These are phyloP conservation scores for Chrysoporthe austroafricana DNA, from an alignment of 2,329 filamentous ascomycete genomes.

Conservation along the genomic window DNA sequence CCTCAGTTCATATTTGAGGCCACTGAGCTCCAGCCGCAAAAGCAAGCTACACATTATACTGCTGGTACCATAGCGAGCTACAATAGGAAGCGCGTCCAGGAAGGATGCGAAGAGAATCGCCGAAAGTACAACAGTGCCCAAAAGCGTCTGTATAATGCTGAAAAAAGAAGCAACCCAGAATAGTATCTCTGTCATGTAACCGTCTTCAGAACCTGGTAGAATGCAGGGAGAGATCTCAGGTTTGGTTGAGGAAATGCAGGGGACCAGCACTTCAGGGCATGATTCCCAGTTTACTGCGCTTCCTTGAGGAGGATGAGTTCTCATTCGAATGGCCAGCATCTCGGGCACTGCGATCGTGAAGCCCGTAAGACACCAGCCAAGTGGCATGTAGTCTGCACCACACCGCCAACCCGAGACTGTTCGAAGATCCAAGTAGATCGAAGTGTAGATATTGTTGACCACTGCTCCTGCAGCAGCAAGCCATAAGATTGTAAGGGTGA, in stretches of 20 bases:
- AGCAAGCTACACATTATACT: background rate
- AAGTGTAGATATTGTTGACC: slow-evolving; percentile 12
- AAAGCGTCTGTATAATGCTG: slow-evolving; percentile 8
- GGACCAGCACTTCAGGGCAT: background rate
- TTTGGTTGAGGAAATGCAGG: no score
- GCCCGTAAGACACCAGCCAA: slow-evolving; percentile 9
- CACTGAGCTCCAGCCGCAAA: slow-evolving; percentile 7
- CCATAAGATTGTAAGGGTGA: background rate
- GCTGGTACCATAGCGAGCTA: background rate
- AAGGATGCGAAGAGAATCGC: slow-evolving; percentile 13
- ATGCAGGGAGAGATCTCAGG: background rate
- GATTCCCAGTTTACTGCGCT: background rate
- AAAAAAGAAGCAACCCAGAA: slow-evolving; percentile 8
- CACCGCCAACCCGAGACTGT: slow-evolving; percentile 16
- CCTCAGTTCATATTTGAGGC: slow-evolving; percentile 2
- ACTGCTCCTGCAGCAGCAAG: background rate
- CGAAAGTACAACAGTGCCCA: slow-evolving; percentile 13
- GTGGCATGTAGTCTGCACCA: slow-evolving; percentile 12
- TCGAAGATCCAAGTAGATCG: slow-evolving; percentile 7
- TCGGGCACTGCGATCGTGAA: background rate
- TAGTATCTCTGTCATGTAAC: slow-evolving; percentile 8
- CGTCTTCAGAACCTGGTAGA: slow-evolving; percentile 1
- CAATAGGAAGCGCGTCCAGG: slow-evolving; percentile 10
- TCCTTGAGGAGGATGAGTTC: background rate
- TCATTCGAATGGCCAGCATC: slow-evolving; percentile 5